Percentiles rank a stretch among this genome's conserved stretches.
Evolutionary conservation across 2,329 filamentous ascomycete genomes (phyloP).

Genomic region (Biscogniauxia marginata): DNA sequence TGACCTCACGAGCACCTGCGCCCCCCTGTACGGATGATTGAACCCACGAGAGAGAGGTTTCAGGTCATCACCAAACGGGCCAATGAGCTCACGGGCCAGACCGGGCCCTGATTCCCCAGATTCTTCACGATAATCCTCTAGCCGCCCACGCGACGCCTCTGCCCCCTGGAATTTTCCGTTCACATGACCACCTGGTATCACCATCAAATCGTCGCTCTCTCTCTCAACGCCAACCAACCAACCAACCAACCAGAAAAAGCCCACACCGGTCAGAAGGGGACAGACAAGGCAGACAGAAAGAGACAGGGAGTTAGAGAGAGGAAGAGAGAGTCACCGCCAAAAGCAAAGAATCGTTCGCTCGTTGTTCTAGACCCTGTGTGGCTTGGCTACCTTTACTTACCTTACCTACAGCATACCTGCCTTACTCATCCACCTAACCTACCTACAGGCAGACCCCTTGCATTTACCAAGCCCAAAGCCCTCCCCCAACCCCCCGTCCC

Average conservation of each 20-base stretch:
- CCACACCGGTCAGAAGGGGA: neutral
- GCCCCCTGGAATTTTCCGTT: neutral
- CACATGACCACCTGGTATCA: neutral
- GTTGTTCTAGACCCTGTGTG: too few species aligned
- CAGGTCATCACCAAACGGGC: neutral
- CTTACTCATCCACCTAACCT: too few species aligned
- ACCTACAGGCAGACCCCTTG: too few species aligned
- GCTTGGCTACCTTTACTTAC: too few species aligned
- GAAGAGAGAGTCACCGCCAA: too few species aligned
- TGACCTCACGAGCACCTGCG: neutral
- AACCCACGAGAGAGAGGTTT: neutral
- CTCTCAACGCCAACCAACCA: neutral
- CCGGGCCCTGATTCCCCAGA: neutral
- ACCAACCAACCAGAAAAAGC: neutral
- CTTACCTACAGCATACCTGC: too few species aligned
- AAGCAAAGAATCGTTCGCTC: too few species aligned
- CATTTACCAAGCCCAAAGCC: too few species aligned
- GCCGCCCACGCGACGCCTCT: too few species aligned
- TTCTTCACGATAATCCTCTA: neutral
- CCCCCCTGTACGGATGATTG: neutral
- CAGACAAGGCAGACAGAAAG: neutral
- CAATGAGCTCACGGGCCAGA: neutral
- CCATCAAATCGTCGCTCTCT: neutral
- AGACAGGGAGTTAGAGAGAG: too few species aligned
- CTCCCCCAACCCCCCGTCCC: too few species aligned